Evolutionary conservation across 2,329 filamentous ascomycete species (phyloP).

Genomic region (Cadophora sp.): DNA sequence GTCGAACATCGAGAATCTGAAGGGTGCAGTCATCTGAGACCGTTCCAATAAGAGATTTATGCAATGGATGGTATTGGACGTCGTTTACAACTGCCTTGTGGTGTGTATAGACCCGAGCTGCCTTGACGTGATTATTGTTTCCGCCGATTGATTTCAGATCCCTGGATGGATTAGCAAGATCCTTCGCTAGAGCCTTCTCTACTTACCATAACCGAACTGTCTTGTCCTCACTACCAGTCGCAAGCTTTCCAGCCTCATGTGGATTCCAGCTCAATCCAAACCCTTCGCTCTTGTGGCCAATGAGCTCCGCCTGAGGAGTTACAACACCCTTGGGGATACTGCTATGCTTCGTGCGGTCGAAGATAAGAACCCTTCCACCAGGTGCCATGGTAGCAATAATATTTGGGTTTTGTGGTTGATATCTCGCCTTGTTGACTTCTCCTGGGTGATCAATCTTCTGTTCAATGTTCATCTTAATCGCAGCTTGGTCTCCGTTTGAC

Average conservation of each 20-base stretch:
- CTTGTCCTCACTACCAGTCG: constrained; percentile 89
- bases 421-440: constrained; percentile 98
- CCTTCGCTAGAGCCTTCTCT: constrained; percentile 4
- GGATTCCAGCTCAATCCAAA: constrained; percentile 95
- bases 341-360: constrained; percentile 94
- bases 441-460: constrained; percentile 97
- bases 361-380: constrained; percentile 88
- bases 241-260: constrained; percentile 76
- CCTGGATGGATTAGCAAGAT: constrained; percentile 56
- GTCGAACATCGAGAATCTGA: constrained; percentile 88
- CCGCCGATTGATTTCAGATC: constrained; percentile 80
- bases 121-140: constrained; percentile 72
- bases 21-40: constrained; percentile 95
- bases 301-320: constrained; percentile 82
- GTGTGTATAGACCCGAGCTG: constrained; percentile 80
- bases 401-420: constrained; percentile 96
- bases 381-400: constrained; percentile 93
- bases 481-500: constrained; percentile 68
- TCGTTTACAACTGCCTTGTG: constrained; percentile 95
- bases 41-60: constrained; percentile 84
- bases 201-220: constrained; percentile 89
- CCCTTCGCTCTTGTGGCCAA: constrained; percentile 86
- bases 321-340: constrained; percentile 75
- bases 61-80: constrained; percentile 91
- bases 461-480: constrained; percentile 88